Conservation (phyloP, 2,329 filamentous ascomycete genomes). For the Leptographium lundbergii region DNA sequence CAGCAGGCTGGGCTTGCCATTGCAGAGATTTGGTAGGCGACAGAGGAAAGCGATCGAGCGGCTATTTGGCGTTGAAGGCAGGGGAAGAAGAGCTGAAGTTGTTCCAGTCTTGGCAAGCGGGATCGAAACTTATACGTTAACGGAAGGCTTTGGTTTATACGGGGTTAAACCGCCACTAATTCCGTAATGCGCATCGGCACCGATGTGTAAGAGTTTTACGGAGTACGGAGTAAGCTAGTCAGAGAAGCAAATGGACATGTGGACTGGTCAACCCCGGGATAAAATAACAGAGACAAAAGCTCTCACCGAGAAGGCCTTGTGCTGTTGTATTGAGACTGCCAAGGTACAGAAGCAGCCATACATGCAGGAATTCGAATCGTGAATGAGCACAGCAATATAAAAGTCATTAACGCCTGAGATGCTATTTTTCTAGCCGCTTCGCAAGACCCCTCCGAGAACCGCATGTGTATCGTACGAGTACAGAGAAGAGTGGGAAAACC, state of each 20-base stretch:
- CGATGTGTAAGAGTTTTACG: not conserved
- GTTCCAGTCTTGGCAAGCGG: not conserved
- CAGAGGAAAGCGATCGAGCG: no score
- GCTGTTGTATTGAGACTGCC: no score
- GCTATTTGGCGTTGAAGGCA: not conserved
- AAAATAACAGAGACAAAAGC: not conserved
- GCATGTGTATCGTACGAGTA: not conserved
- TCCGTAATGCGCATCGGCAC: constrained; percentile 1
- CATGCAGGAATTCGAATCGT: no score
- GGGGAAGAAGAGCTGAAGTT: not conserved
- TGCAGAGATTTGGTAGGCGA: not conserved
- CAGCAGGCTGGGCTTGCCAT: constrained; percentile 18
- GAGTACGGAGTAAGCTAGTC: no score
- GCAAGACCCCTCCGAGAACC: no score
- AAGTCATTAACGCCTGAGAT: not conserved
- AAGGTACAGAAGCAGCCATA: no score
- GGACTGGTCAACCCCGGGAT: not conserved
- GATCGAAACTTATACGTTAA: no score
- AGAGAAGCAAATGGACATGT: not conserved
- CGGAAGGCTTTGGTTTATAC: not conserved
- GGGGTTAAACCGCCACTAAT: not conserved
- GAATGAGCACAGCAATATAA: not conserved
- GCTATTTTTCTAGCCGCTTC: not conserved
- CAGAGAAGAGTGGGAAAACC: not conserved
- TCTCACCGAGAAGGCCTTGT: no score